These are phyloP conservation scores for Thermothielavioides terrestris DNA, from an alignment of 495 filamentous ascomycete species.

Conservation along the genomic window DNA sequence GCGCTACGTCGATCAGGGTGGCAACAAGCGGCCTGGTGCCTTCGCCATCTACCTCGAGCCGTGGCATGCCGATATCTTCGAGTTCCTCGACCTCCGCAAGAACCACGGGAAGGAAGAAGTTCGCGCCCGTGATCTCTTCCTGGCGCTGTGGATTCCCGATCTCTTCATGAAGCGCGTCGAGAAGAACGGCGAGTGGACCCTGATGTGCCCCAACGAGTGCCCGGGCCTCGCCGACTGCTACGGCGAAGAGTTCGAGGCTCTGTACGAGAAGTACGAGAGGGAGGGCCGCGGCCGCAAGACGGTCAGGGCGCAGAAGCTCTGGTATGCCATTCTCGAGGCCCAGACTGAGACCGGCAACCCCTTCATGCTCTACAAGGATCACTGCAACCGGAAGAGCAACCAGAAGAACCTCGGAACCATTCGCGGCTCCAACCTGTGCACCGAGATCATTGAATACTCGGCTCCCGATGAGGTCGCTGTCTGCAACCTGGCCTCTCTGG, in stretches of 20 bases:
- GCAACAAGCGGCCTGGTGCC: constrained; percentile 97
- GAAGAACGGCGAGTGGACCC: constrained; percentile 87
- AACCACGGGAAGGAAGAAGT: constrained; percentile 99
- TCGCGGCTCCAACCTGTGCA: constrained; percentile 96
- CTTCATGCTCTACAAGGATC: constrained; percentile 99
- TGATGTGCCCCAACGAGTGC: constrained; percentile 95
- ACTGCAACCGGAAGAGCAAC: constrained; percentile 97
- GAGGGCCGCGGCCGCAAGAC: constrained; percentile 83
- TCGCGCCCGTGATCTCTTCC: constrained; percentile 94
- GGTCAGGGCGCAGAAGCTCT: constrained; percentile 96
- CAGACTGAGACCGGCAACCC: constrained; percentile 98
- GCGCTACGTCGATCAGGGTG: constrained; percentile 96
- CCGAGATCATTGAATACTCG: constrained; percentile 95
- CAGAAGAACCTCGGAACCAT: constrained; percentile 99
- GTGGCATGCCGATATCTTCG: constrained; percentile 96
- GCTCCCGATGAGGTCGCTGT: constrained; percentile 97
- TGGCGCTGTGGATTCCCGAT: constrained; percentile 96
- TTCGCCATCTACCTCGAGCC: constrained; percentile 99
- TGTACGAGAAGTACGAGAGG: constrained; percentile 89
- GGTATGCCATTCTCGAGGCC: constrained; percentile 95
- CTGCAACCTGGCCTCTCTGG: constrained; percentile 93
- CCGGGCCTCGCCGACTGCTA: constrained; percentile 93
- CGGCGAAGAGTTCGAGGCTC: constrained; percentile 90
- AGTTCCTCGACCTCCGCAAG: constrained; percentile 95
- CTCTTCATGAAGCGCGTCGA: constrained; percentile 99